A percentile compares a stretch with the other conserved stretches of the same genome.
phyloP scores from a whole-genome alignment of 768 basidiomycete genomes.

The Tricholoma flavovirens region DNA sequence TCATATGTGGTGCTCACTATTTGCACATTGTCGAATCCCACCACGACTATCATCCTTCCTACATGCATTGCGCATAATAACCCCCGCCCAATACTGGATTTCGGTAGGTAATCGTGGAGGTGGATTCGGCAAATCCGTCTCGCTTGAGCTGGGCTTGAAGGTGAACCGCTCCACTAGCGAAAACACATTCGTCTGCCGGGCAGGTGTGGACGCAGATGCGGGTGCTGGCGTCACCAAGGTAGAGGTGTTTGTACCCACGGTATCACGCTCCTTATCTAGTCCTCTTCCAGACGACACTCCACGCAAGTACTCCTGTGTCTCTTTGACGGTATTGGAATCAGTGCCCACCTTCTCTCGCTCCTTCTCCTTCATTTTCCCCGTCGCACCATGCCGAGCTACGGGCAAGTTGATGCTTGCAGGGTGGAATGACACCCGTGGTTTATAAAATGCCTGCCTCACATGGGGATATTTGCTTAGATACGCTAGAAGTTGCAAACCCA shows the following conservation, averaged over 20 bases:
- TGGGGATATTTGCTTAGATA: slow-evolving; percentile 98
- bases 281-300: slow-evolving; percentile 25
- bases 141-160: slow-evolving; percentile 82
- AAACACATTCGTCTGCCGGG: slow-evolving; percentile 84
- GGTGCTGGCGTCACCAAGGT: not conserved
- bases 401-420: slow-evolving; percentile 54
- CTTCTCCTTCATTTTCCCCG: slow-evolving; percentile 27
- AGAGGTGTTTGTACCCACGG: slow-evolving; percentile 8
- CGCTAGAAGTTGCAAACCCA: slow-evolving; percentile 87
- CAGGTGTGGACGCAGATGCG: slow-evolving; percentile 13
- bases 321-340: slow-evolving; percentile 4
- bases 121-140: slow-evolving; percentile 63
- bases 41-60: slow-evolving; percentile 91
- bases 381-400: slow-evolving; percentile 23
- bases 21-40: slow-evolving; percentile 96
- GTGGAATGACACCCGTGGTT: slow-evolving; percentile 76
- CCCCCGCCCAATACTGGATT: slow-evolving; percentile 98
- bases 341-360: slow-evolving; percentile 12
- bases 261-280: slow-evolving; percentile 8
- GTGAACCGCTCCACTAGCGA: slow-evolving; percentile 96
- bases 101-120: slow-evolving; percentile 75
- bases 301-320: slow-evolving; percentile 36
- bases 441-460: slow-evolving; percentile 93
- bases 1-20: slow-evolving; percentile 51
- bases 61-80: slow-evolving; percentile 99